These are phyloP conservation scores for Syzygium grande DNA, from an alignment of 345 rosid species.

Conservation along the genomic window DNA sequence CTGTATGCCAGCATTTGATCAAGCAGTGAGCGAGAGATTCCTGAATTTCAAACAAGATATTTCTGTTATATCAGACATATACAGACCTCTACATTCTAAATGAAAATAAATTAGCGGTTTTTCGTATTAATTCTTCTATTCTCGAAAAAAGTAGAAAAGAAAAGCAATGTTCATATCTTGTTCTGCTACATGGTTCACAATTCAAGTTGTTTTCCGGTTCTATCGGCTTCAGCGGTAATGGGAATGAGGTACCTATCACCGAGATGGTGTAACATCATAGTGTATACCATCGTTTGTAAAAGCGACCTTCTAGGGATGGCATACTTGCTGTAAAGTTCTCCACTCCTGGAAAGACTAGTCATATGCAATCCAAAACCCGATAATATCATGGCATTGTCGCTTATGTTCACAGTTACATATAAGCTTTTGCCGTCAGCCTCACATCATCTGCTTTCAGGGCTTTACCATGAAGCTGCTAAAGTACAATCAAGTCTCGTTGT, in stretches of 20 bases:
- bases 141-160: no score
- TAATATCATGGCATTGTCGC: neutral
- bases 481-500: neutral
- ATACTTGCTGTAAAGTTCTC: neutral
- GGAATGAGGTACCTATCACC: no score
- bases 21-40: no score
- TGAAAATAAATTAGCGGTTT: no score
- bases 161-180: neutral
- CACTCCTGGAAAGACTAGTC: neutral
- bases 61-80: no score
- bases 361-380: neutral
- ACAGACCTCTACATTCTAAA: no score
- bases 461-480: neutral
- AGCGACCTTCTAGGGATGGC: no score
- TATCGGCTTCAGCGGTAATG: no score
- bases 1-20: no score
- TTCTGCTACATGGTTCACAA: neutral
- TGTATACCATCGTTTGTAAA: no score
- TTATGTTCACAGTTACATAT: neutral
- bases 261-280: no score
- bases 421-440: neutral
- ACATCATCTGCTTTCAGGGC: neutral
- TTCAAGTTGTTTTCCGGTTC: neutral
- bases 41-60: no score
- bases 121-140: neutral